Percentiles rank a stretch among this genome's conserved stretches.
Conservation (phyloP, 129 eudicot species). For the Erigeron canadensis region DNA sequence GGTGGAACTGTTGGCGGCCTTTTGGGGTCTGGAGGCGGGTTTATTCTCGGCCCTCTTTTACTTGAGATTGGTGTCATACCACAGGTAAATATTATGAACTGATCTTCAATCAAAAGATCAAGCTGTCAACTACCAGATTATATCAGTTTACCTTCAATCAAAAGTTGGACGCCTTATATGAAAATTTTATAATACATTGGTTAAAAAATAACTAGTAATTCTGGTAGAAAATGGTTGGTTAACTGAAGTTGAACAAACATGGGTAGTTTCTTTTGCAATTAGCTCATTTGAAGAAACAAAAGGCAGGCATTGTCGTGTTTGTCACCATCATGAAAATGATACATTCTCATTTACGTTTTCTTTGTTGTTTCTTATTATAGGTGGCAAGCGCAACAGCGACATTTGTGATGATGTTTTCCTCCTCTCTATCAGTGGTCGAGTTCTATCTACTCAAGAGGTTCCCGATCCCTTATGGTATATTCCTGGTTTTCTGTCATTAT, state of each 20-base stretch:
- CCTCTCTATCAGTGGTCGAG: slow-evolving; percentile 90
- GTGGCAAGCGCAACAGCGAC: slow-evolving; percentile 98
- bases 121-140: too few species aligned
- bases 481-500: slow-evolving; percentile 2
- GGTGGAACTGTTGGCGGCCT: slow-evolving; percentile 98
- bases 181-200: too few species aligned
- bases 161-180: background rate
- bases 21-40: slow-evolving; percentile 97
- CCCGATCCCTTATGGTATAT: slow-evolving; percentile 83
- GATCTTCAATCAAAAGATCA: background rate
- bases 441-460: slow-evolving; percentile 85
- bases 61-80: slow-evolving; percentile 98
- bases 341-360: background rate
- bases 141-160: background rate
- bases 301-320: background rate
- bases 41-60: slow-evolving; percentile 86
- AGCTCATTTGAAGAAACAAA: background rate
- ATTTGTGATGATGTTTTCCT: slow-evolving; percentile 95
- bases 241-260: background rate
- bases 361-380: slow-evolving; percentile 23
- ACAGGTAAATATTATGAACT: slow-evolving; percentile 53
- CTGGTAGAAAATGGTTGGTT: background rate
- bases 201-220: too few species aligned
- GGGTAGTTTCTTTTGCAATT: background rate
- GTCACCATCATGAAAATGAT: slow-evolving; percentile 12